Evolutionary conservation across 1,284 basidiomycete species (phyloP).

Genomic region (Sphagnurus paluster): DNA sequence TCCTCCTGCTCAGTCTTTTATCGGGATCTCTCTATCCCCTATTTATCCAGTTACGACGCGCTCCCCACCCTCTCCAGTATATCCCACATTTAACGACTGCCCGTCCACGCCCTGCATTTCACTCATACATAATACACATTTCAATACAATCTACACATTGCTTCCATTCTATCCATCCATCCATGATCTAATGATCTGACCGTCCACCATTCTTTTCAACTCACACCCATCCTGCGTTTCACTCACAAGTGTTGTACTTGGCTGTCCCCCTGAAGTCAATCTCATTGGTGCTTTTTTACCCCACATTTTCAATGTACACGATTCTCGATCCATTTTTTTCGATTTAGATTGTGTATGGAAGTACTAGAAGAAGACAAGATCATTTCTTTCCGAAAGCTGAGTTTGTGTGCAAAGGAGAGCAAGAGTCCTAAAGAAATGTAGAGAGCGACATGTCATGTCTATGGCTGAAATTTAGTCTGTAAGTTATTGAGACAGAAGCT

Average conservation of each 20-base stretch:
- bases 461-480: conserved; percentile 8
- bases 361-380: conserved; percentile 18
- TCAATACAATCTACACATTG: conserved; percentile 12
- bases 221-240: conserved; percentile 1
- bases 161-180: conserved; percentile 14
- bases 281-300: conserved; percentile 2
- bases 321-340: conserved; percentile 11
- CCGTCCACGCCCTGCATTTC: conserved; percentile 15
- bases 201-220: conserved; percentile 21
- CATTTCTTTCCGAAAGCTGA: conserved; percentile 6
- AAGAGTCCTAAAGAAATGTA: conserved; percentile 5
- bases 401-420: conserved; percentile 8
- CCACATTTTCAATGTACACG: conserved; percentile 12
- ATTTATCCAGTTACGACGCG: conserved; percentile 20
- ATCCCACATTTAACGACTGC: conserved; percentile 17
- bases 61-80: conserved; percentile 12
- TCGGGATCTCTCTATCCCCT: conserved; percentile 12
- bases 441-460: conserved; percentile 6
- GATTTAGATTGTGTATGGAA: conserved; percentile 16
- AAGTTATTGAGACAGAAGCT: conserved; percentile 15
- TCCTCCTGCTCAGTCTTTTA: conserved; percentile 6
- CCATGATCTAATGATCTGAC: conserved; percentile 28
- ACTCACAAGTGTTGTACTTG: conserved; percentile 11
- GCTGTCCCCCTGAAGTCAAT: conserved; percentile 3
- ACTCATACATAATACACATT: conserved; percentile 16